A percentile compares a stretch with the other conserved stretches of the same genome.
Conservation (phyloP, 2,329 filamentous ascomycete species). For the Teratosphaeria nubilosa region DNA sequence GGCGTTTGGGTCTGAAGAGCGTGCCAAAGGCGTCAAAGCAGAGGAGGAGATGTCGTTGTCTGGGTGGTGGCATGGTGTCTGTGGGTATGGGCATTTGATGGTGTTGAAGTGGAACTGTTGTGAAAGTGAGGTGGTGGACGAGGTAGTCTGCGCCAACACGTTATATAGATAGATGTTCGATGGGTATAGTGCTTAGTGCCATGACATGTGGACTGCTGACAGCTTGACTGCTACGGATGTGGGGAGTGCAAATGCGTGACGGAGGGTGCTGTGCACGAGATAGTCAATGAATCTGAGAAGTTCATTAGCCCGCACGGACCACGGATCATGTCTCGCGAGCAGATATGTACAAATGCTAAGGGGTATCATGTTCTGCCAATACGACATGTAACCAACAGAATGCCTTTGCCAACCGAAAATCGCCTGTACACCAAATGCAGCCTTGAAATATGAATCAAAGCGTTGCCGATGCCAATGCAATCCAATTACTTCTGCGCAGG, state of each 20-base stretch:
- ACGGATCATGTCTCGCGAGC: not conserved
- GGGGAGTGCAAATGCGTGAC: too few species aligned
- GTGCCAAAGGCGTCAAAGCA: constrained; percentile 59
- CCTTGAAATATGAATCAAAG: not conserved
- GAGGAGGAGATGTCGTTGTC: constrained; percentile 41
- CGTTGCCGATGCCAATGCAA: not conserved
- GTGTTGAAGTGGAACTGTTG: not conserved
- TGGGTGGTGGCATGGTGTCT: constrained; percentile 4
- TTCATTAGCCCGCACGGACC: not conserved
- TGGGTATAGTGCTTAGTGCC: too few species aligned
- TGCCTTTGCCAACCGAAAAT: not conserved
- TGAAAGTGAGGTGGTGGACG: too few species aligned
- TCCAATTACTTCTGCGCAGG: not conserved
- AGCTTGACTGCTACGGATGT: too few species aligned
- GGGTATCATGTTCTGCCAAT: not conserved
- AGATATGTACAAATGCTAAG: not conserved
- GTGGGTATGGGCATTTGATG: not conserved
- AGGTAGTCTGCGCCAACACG: too few species aligned
- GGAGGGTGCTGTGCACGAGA: not conserved
- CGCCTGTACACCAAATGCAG: not conserved
- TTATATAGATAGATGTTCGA: too few species aligned
- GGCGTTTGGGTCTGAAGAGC: constrained; percentile 43
- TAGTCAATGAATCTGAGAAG: not conserved
- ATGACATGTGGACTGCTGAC: too few species aligned
- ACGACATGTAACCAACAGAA: not conserved